Percentiles rank a stretch among this genome's conserved stretches.
phyloP scores from a whole-genome alignment of 2,329 filamentous ascomycete genomes.

The Hypoxylon sp. region DNA sequence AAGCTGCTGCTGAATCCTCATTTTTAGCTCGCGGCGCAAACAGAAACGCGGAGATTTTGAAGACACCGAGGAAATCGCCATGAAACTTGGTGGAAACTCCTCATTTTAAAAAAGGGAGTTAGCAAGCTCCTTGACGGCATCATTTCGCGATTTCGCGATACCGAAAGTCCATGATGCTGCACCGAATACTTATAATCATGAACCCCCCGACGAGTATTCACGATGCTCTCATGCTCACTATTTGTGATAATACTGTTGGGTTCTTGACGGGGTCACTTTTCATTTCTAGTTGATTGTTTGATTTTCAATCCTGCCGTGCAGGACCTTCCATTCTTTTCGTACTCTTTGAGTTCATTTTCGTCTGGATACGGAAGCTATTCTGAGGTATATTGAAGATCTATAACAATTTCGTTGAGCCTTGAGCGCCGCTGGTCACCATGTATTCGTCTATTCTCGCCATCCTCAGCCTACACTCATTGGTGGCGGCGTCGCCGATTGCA shows the following conservation, averaged over 20 bases:
- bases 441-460: slow-evolving; percentile 29
- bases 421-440: slow-evolving; percentile 20
- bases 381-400: background rate
- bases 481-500: slow-evolving; percentile 34
- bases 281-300: slow-evolving; percentile 13
- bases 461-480: slow-evolving; percentile 36
- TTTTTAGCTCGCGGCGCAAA: slow-evolving; percentile 11
- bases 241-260: slow-evolving; percentile 12
- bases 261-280: slow-evolving; percentile 21
- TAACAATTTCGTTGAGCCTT: background rate
- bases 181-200: slow-evolving; percentile 17
- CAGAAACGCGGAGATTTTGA: slow-evolving; percentile 26
- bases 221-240: slow-evolving; percentile 13
- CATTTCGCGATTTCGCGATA: slow-evolving; percentile 9
- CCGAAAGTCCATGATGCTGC: slow-evolving; percentile 18
- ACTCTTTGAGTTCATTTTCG: slow-evolving; percentile 5
- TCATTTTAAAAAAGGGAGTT: slow-evolving; percentile 45
- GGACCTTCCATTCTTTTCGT: slow-evolving; percentile 28
- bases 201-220: slow-evolving; percentile 2
- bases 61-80: slow-evolving; percentile 34
- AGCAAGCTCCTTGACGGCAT: slow-evolving; percentile 31
- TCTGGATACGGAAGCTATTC: background rate
- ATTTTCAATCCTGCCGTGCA: slow-evolving; percentile 35
- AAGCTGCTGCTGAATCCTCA: slow-evolving; percentile 18
- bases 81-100: slow-evolving; percentile 49